Conservation (phyloP, 2,329 filamentous ascomycete genomes). For the Epichloe festucae region DNA sequence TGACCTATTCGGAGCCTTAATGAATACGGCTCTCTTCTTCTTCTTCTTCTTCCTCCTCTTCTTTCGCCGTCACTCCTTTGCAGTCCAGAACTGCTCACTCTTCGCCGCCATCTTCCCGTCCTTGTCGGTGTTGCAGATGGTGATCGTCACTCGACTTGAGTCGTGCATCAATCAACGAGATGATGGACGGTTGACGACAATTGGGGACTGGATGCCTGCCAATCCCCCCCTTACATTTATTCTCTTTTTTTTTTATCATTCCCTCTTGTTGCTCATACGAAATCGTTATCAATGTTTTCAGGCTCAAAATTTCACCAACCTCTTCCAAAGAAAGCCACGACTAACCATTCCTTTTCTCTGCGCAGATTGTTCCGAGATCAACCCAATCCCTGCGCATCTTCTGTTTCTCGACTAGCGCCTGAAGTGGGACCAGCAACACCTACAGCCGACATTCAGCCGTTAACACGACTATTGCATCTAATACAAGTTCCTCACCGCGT, state of each 20-base stretch:
- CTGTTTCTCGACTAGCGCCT: slow-evolving; percentile 6
- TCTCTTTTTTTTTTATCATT: background rate
- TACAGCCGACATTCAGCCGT: slow-evolving; percentile 9
- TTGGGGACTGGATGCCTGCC: background rate
- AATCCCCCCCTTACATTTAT: background rate
- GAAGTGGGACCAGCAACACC: background rate
- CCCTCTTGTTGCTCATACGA: background rate
- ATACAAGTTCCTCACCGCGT: slow-evolving; percentile 3
- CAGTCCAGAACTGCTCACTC: background rate
- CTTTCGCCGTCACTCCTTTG: background rate
- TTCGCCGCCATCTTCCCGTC: background rate
- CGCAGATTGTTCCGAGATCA: slow-evolving; percentile 3
- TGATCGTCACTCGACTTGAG: background rate
- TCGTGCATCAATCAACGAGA: background rate
- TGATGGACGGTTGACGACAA: background rate
- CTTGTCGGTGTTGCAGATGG: background rate
- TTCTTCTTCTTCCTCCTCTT: background rate
- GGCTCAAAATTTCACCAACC: background rate
- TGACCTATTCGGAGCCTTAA: background rate
- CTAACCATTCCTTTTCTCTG: slow-evolving; percentile 1
- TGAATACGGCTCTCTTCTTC: background rate
- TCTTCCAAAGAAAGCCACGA: background rate
- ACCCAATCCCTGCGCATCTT: slow-evolving; percentile 6
- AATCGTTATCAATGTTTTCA: background rate
- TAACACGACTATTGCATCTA: background rate